Evolutionary conservation across 106 monocot species (phyloP), one percentile per base, ranked within the genome.

Genomic region (Platanthera guangdongensis): DNA sequence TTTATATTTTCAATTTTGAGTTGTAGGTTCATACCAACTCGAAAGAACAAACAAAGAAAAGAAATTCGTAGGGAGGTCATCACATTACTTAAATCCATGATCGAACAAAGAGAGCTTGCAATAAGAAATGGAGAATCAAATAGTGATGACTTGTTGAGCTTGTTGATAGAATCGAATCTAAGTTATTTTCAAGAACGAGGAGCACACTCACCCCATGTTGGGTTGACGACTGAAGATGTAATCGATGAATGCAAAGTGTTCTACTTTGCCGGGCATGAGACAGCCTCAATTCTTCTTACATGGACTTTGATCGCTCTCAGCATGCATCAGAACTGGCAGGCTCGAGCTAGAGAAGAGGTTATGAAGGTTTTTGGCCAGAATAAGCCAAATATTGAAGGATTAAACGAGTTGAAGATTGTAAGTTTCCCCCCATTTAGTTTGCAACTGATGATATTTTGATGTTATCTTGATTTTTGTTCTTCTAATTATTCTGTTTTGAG

Each of bases 251-350:
- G 86, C 14, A 89, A 78, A 49, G 71, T 89, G 13, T 84, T 89
- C 77, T 89, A 86, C 78, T 81, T 84, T 73, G 87, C 84, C 14
- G 87, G 87, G 16, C 79, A 81, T 21, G 84, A 87, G 78, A 89
- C 83, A 3, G 85, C 85, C 4, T 32, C 88, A 5, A 65, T 81
- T 4, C 57, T 78, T 19, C 85, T 88, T 8, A 85, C 83, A 48
- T 85, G 85, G 85, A 88, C 88, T 4, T 77, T 86, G 75, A 19
- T 89, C 12, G 32, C 81, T 1, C 57, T 89, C 78, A 47, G 47
- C 54, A 81, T 89, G 84, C 60, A 89, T 68, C 80, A 63, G 28
- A 52, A 52, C 16, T 85, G 86, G 86, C 86, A 89, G 77, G 70
- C 5, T 32, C 54, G 80, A 9, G 89, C 86, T 8, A 82, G 89